Evolutionary conservation across 1,284 basidiomycete species (phyloP).

Genomic region (Cryptococcus neoformans): DNA sequence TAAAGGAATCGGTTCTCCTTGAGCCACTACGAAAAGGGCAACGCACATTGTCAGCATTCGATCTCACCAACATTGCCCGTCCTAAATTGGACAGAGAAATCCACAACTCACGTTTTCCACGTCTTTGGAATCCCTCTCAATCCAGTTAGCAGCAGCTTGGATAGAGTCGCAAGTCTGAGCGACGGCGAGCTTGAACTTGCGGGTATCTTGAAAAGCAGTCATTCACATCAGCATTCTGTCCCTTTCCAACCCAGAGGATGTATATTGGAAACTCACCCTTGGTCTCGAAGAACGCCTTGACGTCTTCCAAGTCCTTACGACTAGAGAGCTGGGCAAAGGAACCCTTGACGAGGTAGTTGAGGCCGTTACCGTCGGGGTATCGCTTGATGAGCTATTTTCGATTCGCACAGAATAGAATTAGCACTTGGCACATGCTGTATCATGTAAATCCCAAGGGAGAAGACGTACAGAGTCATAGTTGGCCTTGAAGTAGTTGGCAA

Average conservation of each 20-base stretch:
- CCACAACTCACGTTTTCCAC: conserved; percentile 48
- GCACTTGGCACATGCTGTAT: background rate
- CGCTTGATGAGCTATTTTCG: conserved; percentile 61
- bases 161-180: conserved; percentile 57
- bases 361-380: conserved; percentile 65
- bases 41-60: conserved; percentile 1
- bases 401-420: background rate
- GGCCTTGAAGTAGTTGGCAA: conserved; percentile 54
- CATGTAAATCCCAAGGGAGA: background rate
- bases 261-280: conserved; percentile 37
- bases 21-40: conserved; percentile 55
- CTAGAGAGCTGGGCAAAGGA: conserved; percentile 63
- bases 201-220: conserved; percentile 29
- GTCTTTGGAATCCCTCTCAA: conserved; percentile 53
- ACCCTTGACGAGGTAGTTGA: conserved; percentile 51
- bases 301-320: conserved; percentile 64
- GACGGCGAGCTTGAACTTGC: conserved; percentile 53
- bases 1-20: conserved; percentile 50
- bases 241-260: background rate
- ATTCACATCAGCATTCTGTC: background rate
- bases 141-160: conserved; percentile 54
- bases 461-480: conserved; percentile 62
- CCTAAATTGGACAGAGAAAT: background rate
- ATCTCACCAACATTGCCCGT: background rate
- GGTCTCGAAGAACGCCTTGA: conserved; percentile 64